Base-by-base conservation (phyloP, 208 protist species). In the Acanthamoeba triangularis region DNA sequence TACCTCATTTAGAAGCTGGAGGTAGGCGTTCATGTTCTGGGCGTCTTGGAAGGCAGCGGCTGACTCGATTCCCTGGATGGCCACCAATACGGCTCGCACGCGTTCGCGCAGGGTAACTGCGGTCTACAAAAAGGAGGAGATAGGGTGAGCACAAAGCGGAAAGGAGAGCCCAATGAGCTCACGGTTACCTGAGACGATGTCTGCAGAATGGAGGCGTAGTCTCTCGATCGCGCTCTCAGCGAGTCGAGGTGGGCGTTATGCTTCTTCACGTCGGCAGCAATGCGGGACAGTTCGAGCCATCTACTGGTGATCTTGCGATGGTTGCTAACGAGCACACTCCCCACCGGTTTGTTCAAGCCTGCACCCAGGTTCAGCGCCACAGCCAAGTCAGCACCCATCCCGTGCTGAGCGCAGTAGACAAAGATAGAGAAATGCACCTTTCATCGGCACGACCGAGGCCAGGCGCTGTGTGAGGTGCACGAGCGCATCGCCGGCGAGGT, bases 261-360 rank as follows among this genome's bases (percentile, higher is more conserved):
- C 49, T 90, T 90, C n/a, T 90, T 90, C 80, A 90, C 80, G 44
- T 44, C 80, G 11, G 80, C 25, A 11, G 80, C 80, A 11, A 90
- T 90, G 80, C 80, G 80, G 4, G 80, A 90, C 23, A 90, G 44
- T n/a, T 90, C 54, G 35, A 90, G 16, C 80, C 80, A 90, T n/a
- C 44, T 3, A 4, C 63, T 90, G 14, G 80, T 90, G 10, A 90
- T 65, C 28, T 90, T 10, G 6, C 35, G 44, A 37, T 90, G 80
- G 52, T 90, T 90, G 49, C 63, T 37, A 2, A 90, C 80, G 20
- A 90, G 44, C 33, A 90, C 44, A 52, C 80, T 63, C 0, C 80
- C 52, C 54, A 90, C 80, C 7, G 44, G 49, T 52, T 90, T 90
- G 30, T 90, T 44, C 80, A 90, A n/a, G 49, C 80, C 78, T 87